Conservation (phyloP, 257 asterid species). For the Nemophila menziesii region DNA sequence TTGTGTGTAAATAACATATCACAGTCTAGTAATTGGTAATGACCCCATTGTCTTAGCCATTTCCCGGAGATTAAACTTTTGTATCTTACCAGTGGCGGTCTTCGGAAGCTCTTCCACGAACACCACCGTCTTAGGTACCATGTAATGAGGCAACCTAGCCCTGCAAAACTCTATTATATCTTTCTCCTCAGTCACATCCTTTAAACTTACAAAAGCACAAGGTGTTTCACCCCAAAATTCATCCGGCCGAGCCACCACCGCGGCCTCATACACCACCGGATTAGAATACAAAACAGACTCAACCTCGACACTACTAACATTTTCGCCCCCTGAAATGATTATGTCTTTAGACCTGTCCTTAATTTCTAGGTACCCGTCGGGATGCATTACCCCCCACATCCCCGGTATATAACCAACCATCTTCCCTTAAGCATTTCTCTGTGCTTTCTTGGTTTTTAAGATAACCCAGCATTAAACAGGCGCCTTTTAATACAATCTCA, state of each 20-base stretch:
- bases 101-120: constrained; percentile 61
- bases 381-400: constrained; percentile 69
- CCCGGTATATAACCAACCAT: constrained; percentile 71
- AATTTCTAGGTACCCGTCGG: constrained; percentile 61
- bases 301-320: constrained; percentile 73
- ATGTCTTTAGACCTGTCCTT: constrained; percentile 66
- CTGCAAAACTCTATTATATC: constrained; percentile 47
- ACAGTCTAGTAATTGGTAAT: constrained; percentile 3
- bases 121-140: constrained; percentile 68
- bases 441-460: constrained; percentile 49
- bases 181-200: constrained; percentile 27
- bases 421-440: constrained; percentile 24
- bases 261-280: constrained; percentile 61
- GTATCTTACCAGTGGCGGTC: constrained; percentile 58
- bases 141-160: constrained; percentile 48
- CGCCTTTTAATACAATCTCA: constrained; percentile 52
- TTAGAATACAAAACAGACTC: constrained; percentile 54
- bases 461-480: constrained; percentile 57
- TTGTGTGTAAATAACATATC: neutral
- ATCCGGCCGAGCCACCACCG: constrained; percentile 78
- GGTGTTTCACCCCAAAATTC: constrained; percentile 81
- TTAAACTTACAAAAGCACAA: constrained; percentile 58
- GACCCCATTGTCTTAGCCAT: constrained; percentile 32
- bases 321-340: constrained; percentile 66
- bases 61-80: constrained; percentile 42